These are phyloP conservation scores for Ascochyta rabiei DNA, from an alignment of 2,329 filamentous ascomycete genomes.

Conservation along the genomic window DNA sequence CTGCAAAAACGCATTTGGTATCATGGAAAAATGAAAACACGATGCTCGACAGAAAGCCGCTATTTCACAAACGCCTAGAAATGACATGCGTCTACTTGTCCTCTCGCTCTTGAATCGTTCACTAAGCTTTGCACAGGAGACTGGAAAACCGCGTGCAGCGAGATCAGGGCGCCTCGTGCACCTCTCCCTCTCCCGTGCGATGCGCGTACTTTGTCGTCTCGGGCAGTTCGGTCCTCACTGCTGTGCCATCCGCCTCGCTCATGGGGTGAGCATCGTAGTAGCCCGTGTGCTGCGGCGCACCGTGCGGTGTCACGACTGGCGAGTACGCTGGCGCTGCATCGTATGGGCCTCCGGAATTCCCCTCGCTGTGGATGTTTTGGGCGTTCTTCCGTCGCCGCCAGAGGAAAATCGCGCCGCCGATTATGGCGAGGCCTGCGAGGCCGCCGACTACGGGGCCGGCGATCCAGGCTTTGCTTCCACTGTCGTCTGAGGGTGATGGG, in stretches of 20 bases:
- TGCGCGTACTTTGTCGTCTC: conserved; percentile 27
- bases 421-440: conserved; percentile 22
- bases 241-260: conserved; percentile 3
- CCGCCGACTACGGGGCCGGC: conserved; percentile 36
- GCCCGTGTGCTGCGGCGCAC: neutral
- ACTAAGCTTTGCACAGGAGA: no score
- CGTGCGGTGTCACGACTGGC: neutral
- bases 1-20: no score
- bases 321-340: conserved; percentile 11
- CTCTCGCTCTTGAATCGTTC: no score
- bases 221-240: conserved; percentile 20
- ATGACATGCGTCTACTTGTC: no score
- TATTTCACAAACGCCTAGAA: no score
- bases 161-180: conserved; percentile 20
- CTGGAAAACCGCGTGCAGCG: neutral
- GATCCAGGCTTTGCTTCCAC: conserved; percentile 34
- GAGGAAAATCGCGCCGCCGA: conserved; percentile 24
- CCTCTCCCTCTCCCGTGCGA: neutral
- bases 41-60: no score
- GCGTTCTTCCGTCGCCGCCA: conserved; percentile 17
- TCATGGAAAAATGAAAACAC: no score
- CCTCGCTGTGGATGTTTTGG: conserved; percentile 3
- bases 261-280: conserved; percentile 12
- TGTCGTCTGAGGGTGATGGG: neutral
- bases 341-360: conserved; percentile 9